Conservation (phyloP, 2,329 filamentous ascomycete genomes). For the Aureobasidium musti region DNA sequence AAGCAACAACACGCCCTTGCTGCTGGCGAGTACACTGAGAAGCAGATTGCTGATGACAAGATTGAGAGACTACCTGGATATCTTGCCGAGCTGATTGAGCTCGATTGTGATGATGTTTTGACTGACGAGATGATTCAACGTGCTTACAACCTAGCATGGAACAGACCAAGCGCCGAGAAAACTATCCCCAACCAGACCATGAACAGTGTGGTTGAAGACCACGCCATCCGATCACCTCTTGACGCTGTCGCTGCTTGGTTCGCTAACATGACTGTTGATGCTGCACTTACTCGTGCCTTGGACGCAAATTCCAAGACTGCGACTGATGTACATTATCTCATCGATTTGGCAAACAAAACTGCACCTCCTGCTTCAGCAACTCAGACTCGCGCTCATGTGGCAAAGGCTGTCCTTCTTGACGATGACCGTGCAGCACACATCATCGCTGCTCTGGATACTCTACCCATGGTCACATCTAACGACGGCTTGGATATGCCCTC, state of each 20-base stretch:
- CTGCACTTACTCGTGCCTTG: constrained; percentile 66
- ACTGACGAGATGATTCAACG: constrained; percentile 76
- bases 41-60: constrained; percentile 46
- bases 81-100: constrained; percentile 71
- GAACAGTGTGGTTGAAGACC: constrained; percentile 81
- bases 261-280: constrained; percentile 72
- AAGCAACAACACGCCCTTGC: constrained; percentile 55
- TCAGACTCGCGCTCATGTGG: constrained; percentile 59
- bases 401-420: constrained; percentile 61
- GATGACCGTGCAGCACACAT: constrained; percentile 55
- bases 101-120: constrained; percentile 80
- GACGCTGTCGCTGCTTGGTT: constrained; percentile 93
- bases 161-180: constrained; percentile 70
- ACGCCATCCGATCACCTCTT: constrained; percentile 79
- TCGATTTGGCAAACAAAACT: constrained; percentile 69
- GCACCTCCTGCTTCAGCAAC: constrained; percentile 79
- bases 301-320: constrained; percentile 54
- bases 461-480: constrained; percentile 45
- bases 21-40: constrained; percentile 35
- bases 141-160: constrained; percentile 88
- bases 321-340: constrained; percentile 50
- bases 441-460: constrained; percentile 54
- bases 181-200: constrained; percentile 69
- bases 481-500: constrained; percentile 43
- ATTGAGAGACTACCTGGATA: constrained; percentile 74